These are phyloP conservation scores for Cyberlindnera maclurae DNA, from an alignment of 805 yeast genomes.

Conservation along the genomic window DNA sequence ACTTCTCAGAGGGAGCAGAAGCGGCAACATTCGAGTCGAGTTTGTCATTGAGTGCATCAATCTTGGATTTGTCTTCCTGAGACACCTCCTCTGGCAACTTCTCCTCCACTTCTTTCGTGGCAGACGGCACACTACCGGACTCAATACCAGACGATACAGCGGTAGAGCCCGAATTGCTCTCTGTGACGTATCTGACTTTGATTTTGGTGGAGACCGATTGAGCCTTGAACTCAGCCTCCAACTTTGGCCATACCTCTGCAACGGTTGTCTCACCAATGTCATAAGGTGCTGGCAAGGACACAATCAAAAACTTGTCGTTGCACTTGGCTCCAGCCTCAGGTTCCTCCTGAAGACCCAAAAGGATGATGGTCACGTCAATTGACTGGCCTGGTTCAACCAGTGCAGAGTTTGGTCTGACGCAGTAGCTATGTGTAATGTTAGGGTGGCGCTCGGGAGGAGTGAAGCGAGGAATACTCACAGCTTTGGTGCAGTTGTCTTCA, in stretches of 20 bases:
- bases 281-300: constrained; percentile 70
- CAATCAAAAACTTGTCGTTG: constrained; percentile 88
- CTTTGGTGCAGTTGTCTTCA: constrained; percentile 96
- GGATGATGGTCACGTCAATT: constrained; percentile 70
- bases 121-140: constrained; percentile 7
- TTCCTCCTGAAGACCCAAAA: constrained; percentile 75
- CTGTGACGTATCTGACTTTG: constrained; percentile 48
- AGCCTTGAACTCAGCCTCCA: constrained; percentile 52
- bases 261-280: constrained; percentile 50
- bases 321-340: constrained; percentile 70
- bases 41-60: constrained; percentile 36
- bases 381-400: constrained; percentile 67
- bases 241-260: constrained; percentile 67
- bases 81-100: constrained; percentile 25
- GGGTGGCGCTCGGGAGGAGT: constrained; percentile 6
- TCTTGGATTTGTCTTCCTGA: constrained; percentile 33
- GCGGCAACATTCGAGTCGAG: constrained; percentile 34
- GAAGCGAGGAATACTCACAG: constrained; percentile 31
- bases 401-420: constrained; percentile 94
- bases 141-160: constrained; percentile 10
- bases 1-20: constrained; percentile 14
- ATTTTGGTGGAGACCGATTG: constrained; percentile 57
- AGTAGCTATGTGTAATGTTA: constrained; percentile 34
- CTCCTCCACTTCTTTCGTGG: constrained; percentile 5
- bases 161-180: constrained; percentile 7